A percentile compares a stretch with the other conserved stretches of the same genome.
Evolutionary conservation across 345 rosid genomes (phyloP).

Genomic region (Eucalyptus sideroxylon): DNA sequence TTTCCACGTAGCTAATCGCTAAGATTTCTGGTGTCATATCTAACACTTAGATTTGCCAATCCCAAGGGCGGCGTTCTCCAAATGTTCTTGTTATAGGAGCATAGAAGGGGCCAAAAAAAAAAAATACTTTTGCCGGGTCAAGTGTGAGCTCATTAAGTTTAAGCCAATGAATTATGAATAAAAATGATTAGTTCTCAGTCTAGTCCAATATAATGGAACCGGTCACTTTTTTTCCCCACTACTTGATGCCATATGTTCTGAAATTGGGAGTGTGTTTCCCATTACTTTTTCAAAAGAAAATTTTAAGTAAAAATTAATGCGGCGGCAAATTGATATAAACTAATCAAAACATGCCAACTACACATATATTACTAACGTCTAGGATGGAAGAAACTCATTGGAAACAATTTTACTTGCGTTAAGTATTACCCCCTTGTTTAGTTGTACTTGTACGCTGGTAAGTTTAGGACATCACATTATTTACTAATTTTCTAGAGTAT

Average conservation of each 20-base stretch:
- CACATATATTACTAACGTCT: neutral
- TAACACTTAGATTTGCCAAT: neutral
- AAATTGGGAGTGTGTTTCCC: neutral
- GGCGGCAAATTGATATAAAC: fast-evolving
- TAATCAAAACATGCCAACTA: no score
- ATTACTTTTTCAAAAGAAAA: no score
- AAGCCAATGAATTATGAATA: neutral
- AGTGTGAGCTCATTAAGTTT: neutral
- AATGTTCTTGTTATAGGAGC: neutral
- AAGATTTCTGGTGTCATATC: neutral
- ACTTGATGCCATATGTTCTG: neutral
- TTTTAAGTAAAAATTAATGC: no score
- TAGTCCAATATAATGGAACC: fast-evolving
- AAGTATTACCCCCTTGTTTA: no score
- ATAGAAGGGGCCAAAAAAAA: neutral
- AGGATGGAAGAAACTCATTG: neutral
- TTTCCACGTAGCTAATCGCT: neutral
- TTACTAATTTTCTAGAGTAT: no score
- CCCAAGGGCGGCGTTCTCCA: neutral
- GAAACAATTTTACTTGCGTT: no score
- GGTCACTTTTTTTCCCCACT: no score
- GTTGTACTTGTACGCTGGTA: no score
- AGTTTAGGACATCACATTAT: no score
- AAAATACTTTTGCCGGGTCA: neutral
- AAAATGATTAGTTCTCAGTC: neutral